These are phyloP conservation scores for Apiospora arundinis DNA, from an alignment of 2,329 filamentous ascomycete species.

Conservation along the genomic window DNA sequence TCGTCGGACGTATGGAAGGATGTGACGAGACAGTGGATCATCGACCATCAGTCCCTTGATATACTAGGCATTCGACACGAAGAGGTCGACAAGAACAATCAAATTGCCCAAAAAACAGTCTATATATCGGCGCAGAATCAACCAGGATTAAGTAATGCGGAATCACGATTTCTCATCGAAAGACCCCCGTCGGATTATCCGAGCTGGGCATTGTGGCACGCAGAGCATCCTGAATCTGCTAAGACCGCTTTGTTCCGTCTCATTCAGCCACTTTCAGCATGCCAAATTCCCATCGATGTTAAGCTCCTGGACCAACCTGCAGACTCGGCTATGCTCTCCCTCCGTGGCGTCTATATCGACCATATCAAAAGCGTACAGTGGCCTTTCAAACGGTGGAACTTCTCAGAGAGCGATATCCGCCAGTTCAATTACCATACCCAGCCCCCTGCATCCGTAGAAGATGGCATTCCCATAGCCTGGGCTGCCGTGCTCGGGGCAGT, in stretches of 20 bases:
- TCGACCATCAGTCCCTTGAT: conserved; percentile 21
- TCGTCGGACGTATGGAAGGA: conserved; percentile 22
- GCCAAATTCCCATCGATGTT: conserved; percentile 9
- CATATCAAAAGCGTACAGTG: conserved; percentile 19
- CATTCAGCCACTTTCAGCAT: background rate
- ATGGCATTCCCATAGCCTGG: conserved; percentile 20
- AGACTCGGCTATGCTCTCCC: background rate
- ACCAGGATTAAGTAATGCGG: background rate
- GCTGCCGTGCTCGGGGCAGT: conserved; percentile 14
- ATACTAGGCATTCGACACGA: conserved; percentile 20
- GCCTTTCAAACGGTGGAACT: conserved; percentile 23
- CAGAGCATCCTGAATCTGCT: conserved; percentile 20
- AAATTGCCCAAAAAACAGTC: conserved; percentile 16
- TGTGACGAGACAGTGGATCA: conserved; percentile 22
- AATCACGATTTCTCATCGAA: conserved; percentile 2
- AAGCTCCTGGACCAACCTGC: conserved; percentile 6
- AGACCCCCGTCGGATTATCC: conserved; percentile 8
- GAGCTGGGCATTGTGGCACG: conserved; percentile 21
- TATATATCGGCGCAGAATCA: background rate
- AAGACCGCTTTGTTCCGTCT: conserved; percentile 19
- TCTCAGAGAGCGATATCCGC: conserved; percentile 18
- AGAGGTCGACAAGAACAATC: conserved; percentile 22
- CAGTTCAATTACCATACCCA: conserved; percentile 21
- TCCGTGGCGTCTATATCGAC: conserved; percentile 17
- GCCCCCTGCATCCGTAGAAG: conserved; percentile 4